Evolutionary conservation across 176 grass and related monocot genomes (phyloP).

Genomic region (Oryza meyeriana): DNA sequence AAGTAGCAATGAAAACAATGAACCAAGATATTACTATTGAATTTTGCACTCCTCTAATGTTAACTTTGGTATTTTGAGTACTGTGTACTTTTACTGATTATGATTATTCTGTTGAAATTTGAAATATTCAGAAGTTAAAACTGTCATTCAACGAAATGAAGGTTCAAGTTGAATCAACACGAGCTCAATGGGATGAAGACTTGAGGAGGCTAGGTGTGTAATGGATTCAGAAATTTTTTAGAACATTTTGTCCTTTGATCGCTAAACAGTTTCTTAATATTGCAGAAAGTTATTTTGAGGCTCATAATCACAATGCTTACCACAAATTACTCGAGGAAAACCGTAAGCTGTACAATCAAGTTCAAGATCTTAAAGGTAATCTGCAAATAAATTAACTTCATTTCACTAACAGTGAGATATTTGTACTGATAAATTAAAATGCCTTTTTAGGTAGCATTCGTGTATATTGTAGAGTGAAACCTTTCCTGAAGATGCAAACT

Average conservation of each 20-base stretch:
- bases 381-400: background rate
- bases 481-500: slow-evolving; percentile 47
- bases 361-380: slow-evolving; percentile 92
- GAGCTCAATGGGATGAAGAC: slow-evolving; percentile 61
- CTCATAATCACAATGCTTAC: slow-evolving; percentile 58
- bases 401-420: slow-evolving; percentile 1
- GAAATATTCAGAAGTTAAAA: slow-evolving; percentile 60
- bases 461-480: slow-evolving; percentile 83
- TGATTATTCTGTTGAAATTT: background rate
- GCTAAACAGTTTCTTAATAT: slow-evolving; percentile 17
- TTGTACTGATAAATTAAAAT: slow-evolving; percentile 15
- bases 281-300: slow-evolving; percentile 57
- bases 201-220: slow-evolving; percentile 59
- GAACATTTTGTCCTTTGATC: background rate
- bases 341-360: slow-evolving; percentile 74
- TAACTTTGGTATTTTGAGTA: background rate
- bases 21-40: background rate
- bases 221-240: background rate
- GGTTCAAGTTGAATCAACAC: slow-evolving; percentile 54
- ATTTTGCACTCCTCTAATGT: background rate
- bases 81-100: slow-evolving; percentile 9
- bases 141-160: slow-evolving; percentile 65
- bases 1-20: background rate
- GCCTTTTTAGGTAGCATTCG: slow-evolving; percentile 62
- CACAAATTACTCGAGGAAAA: slow-evolving; percentile 76